These are phyloP conservation scores for Niveomyces coronatus DNA, from an alignment of 2,329 filamentous ascomycete species.

Conservation along the genomic window DNA sequence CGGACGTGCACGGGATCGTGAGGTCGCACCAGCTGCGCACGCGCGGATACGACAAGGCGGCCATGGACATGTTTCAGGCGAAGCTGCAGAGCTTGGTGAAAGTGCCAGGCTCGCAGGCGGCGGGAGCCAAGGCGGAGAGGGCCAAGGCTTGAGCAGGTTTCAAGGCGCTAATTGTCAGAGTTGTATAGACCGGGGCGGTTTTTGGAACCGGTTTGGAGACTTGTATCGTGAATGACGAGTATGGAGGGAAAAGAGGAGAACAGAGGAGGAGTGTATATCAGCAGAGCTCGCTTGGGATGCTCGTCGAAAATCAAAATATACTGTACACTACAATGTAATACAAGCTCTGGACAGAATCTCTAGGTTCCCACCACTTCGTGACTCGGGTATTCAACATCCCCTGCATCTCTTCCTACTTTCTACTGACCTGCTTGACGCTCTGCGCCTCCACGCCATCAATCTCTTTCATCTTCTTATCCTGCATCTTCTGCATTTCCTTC, in stretches of 20 bases:
- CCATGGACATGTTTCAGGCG: conserved; percentile 28
- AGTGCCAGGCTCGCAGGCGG: conserved; percentile 9
- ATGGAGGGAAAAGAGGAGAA: not conserved
- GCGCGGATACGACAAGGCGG: conserved; percentile 24
- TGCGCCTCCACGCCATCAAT: conserved; percentile 41
- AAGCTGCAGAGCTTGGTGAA: conserved; percentile 24
- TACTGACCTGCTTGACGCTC: conserved; percentile 30
- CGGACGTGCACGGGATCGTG: conserved; percentile 23
- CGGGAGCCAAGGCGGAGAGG: not conserved
- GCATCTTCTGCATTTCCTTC: conserved; percentile 36
- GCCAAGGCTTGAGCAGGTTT: conserved; percentile 1
- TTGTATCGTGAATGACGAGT: not conserved
- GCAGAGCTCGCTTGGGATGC: conserved; percentile 1
- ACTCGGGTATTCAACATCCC: not conserved
- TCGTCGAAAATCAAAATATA: conserved; percentile 11
- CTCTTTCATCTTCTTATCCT: conserved; percentile 42
- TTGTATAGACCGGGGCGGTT: not conserved
- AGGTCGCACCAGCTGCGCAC: conserved; percentile 28
- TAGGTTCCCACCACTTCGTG: not conserved
- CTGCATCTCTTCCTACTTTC: conserved; percentile 10
- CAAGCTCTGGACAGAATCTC: not conserved
- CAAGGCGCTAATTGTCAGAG: not conserved
- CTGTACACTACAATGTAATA: conserved; percentile 7
- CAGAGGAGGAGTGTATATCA: conserved; percentile 1
- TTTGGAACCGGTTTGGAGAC: not conserved